Percentiles rank a stretch among this genome's conserved stretches.
These are phyloP conservation scores for Clavariopsis aquatica DNA, from an alignment of 495 filamentous ascomycete genomes.

Conservation along the genomic window DNA sequence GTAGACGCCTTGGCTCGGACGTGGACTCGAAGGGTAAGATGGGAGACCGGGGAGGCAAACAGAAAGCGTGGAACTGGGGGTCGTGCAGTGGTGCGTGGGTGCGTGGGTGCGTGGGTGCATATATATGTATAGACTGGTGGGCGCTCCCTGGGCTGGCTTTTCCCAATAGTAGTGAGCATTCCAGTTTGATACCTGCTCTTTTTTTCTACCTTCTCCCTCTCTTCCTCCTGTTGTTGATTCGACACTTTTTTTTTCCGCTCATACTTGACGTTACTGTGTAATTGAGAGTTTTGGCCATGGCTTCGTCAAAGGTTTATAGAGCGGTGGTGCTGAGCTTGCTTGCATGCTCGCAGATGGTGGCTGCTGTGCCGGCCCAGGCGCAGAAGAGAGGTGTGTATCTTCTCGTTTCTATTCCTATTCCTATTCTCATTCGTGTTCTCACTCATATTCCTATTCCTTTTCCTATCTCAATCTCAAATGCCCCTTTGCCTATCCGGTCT, in stretches of 20 bases:
- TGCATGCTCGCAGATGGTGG: neutral
- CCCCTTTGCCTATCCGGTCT: neutral
- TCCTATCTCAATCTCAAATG: neutral
- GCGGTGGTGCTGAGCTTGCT: slow-evolving; percentile 4
- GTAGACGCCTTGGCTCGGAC: neutral
- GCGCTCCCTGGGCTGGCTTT: neutral
- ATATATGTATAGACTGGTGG: neutral
- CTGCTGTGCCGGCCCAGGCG: slow-evolving; percentile 7
- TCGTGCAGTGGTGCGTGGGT: no score
- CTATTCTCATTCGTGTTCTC: neutral
- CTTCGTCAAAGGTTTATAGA: neutral
- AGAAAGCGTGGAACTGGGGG: neutral
- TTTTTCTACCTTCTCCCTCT: neutral
- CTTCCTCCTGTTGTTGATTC: neutral
- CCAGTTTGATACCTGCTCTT: no score
- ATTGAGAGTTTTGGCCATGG: neutral
- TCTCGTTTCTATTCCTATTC: neutral
- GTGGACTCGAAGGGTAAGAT: neutral
- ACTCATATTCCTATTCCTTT: neutral
- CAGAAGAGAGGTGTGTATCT: slow-evolving; percentile 20
- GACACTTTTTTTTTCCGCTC: neutral
- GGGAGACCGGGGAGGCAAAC: neutral
- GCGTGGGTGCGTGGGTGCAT: neutral
- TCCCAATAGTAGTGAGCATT: neutral
- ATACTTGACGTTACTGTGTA: neutral